Conservation (phyloP, 192 early-diverging fungal species). For the Helicostylum pulchrum region DNA sequence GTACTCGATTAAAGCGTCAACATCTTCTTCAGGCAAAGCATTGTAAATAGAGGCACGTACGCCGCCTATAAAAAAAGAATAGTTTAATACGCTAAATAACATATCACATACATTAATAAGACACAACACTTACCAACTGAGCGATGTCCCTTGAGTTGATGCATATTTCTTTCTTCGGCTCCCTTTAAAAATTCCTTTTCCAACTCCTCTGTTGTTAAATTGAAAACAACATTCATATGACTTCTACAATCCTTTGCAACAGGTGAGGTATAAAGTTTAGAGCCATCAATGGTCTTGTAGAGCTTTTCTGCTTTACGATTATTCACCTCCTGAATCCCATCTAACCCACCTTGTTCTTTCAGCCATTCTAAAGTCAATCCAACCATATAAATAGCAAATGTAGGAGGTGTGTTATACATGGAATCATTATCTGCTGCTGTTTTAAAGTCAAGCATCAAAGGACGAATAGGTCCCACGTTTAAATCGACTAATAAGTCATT, state of each 20-base stretch:
- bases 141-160: constrained; percentile 94
- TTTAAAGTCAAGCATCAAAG: constrained; percentile 87
- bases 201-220: constrained; percentile 63
- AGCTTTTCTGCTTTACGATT: constrained; percentile 64
- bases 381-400: constrained; percentile 90
- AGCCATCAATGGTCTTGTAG: constrained; percentile 65
- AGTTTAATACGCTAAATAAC: background rate
- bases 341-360: constrained; percentile 64
- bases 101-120: background rate
- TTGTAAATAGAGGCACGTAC: constrained; percentile 94
- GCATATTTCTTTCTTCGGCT: constrained; percentile 73
- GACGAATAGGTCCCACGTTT: constrained; percentile 44
- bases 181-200: constrained; percentile 79
- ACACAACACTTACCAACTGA: constrained; percentile 61
- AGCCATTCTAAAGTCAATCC: constrained; percentile 89
- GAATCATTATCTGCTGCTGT: constrained; percentile 77
- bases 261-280: constrained; percentile 66
- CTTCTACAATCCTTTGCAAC: constrained; percentile 64
- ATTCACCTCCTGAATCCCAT: constrained; percentile 64
- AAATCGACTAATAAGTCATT: constrained; percentile 78
- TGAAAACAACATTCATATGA: constrained; percentile 92
- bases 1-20: constrained; percentile 71
- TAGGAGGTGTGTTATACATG: constrained; percentile 97
- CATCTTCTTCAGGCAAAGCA: constrained; percentile 83
- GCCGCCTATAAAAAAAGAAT: constrained; percentile 45